phyloP scores from a whole-genome alignment of 2,329 filamentous ascomycete genomes.

The Hypoxylon sp. region DNA sequence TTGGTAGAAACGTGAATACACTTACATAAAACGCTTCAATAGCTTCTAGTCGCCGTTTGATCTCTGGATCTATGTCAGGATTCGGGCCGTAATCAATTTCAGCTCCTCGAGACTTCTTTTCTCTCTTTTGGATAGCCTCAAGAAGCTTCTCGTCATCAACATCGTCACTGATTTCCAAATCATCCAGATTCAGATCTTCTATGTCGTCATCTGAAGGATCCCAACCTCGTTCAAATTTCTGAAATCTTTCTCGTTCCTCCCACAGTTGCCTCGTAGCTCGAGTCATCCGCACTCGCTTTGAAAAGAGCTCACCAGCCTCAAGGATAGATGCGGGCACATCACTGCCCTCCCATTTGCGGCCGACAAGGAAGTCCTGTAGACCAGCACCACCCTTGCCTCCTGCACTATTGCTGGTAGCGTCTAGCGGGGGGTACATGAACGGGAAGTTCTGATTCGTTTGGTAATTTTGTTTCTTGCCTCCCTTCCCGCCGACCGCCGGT shows the following conservation, averaged over 20 bases:
- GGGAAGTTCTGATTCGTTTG: conserved; percentile 99
- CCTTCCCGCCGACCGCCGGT: conserved; percentile 87
- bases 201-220: conserved; percentile 67
- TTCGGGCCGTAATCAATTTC: conserved; percentile 68
- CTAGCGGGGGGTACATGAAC: conserved; percentile 95
- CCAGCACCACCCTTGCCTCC: conserved; percentile 90
- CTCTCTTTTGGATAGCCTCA: conserved; percentile 60
- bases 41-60: conserved; percentile 77
- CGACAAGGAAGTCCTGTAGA: conserved; percentile 83
- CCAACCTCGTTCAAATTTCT: conserved; percentile 95
- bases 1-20: conserved; percentile 46
- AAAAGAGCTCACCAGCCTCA: conserved; percentile 94
- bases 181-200: conserved; percentile 59
- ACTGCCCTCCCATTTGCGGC: conserved; percentile 91
- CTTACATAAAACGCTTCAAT: conserved; percentile 90
- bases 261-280: conserved; percentile 92
- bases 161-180: conserved; percentile 48
- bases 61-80: conserved; percentile 64
- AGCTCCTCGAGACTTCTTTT: conserved; percentile 59
- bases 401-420: conserved; percentile 88
- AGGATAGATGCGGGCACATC: conserved; percentile 95
- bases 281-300: conserved; percentile 90
- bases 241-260: conserved; percentile 92
- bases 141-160: conserved; percentile 60
- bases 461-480: conserved; percentile 98